Evolutionary conservation across 1,284 basidiomycete genomes (phyloP).

Genomic region (Heterobasidion irregulare): DNA sequence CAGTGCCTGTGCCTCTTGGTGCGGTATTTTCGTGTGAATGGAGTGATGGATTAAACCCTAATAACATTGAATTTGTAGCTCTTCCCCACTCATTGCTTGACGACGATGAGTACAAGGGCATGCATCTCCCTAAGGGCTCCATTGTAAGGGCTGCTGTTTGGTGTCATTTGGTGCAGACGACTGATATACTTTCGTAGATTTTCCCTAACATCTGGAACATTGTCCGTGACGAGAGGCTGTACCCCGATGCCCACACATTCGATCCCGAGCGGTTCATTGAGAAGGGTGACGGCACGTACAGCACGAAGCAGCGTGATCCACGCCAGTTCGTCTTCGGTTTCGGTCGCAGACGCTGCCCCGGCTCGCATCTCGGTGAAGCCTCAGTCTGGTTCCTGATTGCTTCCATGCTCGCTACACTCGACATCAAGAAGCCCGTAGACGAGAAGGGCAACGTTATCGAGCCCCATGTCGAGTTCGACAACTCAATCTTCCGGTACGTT

Average conservation of each 20-base stretch:
- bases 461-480: constrained; percentile 37
- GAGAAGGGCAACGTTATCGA: constrained; percentile 36
- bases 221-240: constrained; percentile 33
- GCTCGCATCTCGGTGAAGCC: constrained; percentile 41
- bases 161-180: constrained; percentile 9
- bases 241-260: constrained; percentile 36
- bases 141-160: constrained; percentile 1
- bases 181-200: constrained; percentile 9
- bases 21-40: constrained; percentile 19
- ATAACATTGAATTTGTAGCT: background rate
- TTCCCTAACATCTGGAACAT: constrained; percentile 36
- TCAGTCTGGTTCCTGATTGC: constrained; percentile 44
- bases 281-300: constrained; percentile 11
- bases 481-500: constrained; percentile 35
- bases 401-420: constrained; percentile 41
- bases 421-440: constrained; percentile 41
- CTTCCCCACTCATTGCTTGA: constrained; percentile 1
- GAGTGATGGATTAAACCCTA: constrained; percentile 8
- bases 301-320: background rate
- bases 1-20: constrained; percentile 18
- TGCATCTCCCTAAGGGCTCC: background rate
- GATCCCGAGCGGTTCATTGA: constrained; percentile 38
- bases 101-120: background rate
- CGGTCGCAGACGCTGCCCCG: constrained; percentile 33
- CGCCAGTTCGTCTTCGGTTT: background rate